phyloP scores from a whole-genome alignment of 768 basidiomycete species.

The Mycena haematopus region DNA sequence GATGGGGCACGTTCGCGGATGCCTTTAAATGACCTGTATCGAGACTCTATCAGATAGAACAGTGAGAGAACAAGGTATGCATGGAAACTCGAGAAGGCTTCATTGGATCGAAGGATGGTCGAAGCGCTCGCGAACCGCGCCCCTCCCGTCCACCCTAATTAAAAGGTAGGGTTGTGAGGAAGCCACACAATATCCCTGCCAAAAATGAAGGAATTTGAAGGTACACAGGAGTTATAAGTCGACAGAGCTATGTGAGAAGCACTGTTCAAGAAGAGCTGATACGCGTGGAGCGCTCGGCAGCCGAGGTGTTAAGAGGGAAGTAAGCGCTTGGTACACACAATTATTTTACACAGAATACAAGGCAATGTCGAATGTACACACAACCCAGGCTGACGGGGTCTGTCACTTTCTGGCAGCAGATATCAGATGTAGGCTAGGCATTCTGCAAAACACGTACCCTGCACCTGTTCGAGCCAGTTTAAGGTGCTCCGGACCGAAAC shows the following conservation, averaged over 20 bases:
- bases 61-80: conserved; percentile 10
- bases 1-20: conserved; percentile 1
- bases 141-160: no score
- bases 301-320: conserved; percentile 1
- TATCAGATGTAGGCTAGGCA: conserved; percentile 3
- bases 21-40: conserved; percentile 12
- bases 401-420: conserved; percentile 6
- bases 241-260: no score
- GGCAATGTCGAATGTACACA: conserved; percentile 9
- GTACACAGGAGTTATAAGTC: no score
- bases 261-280: no score
- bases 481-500: conserved; percentile 89
- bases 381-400: neutral
- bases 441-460: conserved; percentile 14
- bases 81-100: no score
- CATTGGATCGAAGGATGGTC: no score
- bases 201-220: no score
- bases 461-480: conserved; percentile 49
- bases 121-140: no score
- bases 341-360: conserved; percentile 8
- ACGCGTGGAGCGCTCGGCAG: no score
- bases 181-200: no score
- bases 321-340: conserved; percentile 7
- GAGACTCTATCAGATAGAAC: conserved; percentile 5
- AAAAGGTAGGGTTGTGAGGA: no score